Base-by-base conservation (phyloP, 2,329 filamentous ascomycete species). In the Apiospora arundinis region DNA sequence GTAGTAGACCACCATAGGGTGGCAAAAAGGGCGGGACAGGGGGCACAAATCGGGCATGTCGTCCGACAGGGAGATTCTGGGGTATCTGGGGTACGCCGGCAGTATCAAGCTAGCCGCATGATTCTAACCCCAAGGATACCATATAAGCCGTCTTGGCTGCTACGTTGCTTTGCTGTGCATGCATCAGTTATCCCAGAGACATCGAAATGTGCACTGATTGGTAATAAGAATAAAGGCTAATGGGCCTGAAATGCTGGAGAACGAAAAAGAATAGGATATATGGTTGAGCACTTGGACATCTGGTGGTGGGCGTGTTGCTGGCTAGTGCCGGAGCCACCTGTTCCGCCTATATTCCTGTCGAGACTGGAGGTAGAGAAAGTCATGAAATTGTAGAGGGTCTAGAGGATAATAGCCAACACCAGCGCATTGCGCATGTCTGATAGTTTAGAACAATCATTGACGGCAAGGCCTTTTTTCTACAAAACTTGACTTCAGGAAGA, bases 121-220 rank as follows among this genome's bases (percentile, higher is more conserved):
- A 40, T 21, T 40, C 32, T 32, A 32, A 32, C 56, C 56, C 56
- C 32, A 12, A 40, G 32, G 21, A 60, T 32, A 37, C 52, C 52
- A 8, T 32, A 60, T 21, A 37, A 9, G 52, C 52, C 52, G 52
- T 60, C 52, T 60, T 60, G 52, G 52, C 52, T 60, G 52, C 52
- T 60, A 60, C 52, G 16, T 60, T 32, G 16, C 52, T 28, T 60
- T 60, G 28, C 32, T n/a, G n/a, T 32, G 12, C 32, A n/a, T n/a
- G 32, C 32, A 40, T 40, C 32, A 40, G 5, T 4, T 23, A 9
- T 40, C 52, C 28, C 6, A 2, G 8, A 16, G 6, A 6, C 8
- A 9, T n/a, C 18, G 21, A 63, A 40, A 0, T n/a, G 18, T 14
- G 32, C 28, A 40, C 9, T 37, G 56, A n/a, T 63, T 40, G 56